Base-by-base conservation (phyloP, 768 basidiomycete species). In the Galerina marginata region DNA sequence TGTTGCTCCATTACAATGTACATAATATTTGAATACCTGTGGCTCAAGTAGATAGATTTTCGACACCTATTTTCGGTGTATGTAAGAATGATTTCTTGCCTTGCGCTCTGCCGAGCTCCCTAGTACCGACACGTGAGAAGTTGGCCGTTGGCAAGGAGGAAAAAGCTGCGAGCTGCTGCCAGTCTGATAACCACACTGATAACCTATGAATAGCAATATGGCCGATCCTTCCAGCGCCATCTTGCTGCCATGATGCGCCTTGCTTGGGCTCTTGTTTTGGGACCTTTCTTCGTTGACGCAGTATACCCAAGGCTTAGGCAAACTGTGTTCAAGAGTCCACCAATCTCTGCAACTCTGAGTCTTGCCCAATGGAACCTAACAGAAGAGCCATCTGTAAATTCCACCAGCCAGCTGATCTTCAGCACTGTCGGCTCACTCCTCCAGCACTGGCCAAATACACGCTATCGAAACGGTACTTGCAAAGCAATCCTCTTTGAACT, bases 361-460 rank as follows among this genome's bases (percentile, higher is more conserved):
- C 25, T 4, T 42, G 29, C 23, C 7, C 51, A 40, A 26, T 67
- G 65, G 65, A 37, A 61, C 40, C 44, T 67, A 12, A 43, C 44
- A 11, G 48, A 52, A 14, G 45, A 36, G 23, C 65, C 65, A 12
- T 25, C 54, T 4, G 36, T 49, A 9, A 67, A 72, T 55, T 60
- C 62, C 10, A 78, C 77, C 1, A 71, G 65, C 59, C 71, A 62
- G 58, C 69, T 64, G 20, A 64, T 77, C 10, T 77, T 77, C 59
- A 71, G 74, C 43, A 73, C 74, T 2, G 74, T 72, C 10, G 66
- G 60, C 56, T 73, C 71, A 44, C 62, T 69, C 0, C 69, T 80
- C 10, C 79, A 81, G 49, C 79, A 75, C 58, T 81, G 81, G 80
- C 75, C 78, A 12, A 79, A 81, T 53, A 80, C 80, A 0, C 75